Evolutionary conservation across 495 filamentous ascomycete species (phyloP).

Genomic region (Aspergillus cristatus): DNA sequence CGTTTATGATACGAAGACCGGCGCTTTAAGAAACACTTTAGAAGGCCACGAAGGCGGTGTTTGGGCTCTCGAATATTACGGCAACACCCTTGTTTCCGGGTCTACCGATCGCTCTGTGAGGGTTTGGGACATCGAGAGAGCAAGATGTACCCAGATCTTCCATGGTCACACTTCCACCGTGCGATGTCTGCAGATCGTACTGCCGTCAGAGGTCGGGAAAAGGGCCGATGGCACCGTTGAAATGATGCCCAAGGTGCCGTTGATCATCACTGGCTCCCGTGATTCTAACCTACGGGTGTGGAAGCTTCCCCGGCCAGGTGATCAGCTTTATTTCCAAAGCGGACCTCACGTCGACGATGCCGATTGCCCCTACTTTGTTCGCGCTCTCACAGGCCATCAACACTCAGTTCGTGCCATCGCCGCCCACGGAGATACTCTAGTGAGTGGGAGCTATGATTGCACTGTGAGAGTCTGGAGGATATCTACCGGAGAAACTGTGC

Average conservation of each 20-base stretch:
- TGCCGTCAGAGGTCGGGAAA: conserved; percentile 70
- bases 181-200: conserved; percentile 87
- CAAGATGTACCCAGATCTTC: conserved; percentile 86
- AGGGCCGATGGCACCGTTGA: conserved; percentile 63
- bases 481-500: conserved; percentile 82
- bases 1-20: conserved; percentile 96
- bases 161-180: conserved; percentile 97
- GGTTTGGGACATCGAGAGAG: conserved; percentile 94
- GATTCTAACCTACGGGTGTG: conserved; percentile 93
- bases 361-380: conserved; percentile 90
- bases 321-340: conserved; percentile 64
- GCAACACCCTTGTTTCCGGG: conserved; percentile 89
- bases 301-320: conserved; percentile 80
- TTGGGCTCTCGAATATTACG: conserved; percentile 95
- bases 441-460: conserved; percentile 97
- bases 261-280: conserved; percentile 95
- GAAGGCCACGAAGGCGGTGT: conserved; percentile 95
- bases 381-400: conserved; percentile 73
- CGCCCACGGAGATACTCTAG: conserved; percentile 89
- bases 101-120: conserved; percentile 93
- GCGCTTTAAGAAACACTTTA: conserved; percentile 69
- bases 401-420: conserved; percentile 98
- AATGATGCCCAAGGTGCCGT: conserved; percentile 82
- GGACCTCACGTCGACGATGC: conserved; percentile 67
- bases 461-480: conserved; percentile 97